phyloP scores from a whole-genome alignment of 441 rosid genomes.

The Jatropha podagrica region DNA sequence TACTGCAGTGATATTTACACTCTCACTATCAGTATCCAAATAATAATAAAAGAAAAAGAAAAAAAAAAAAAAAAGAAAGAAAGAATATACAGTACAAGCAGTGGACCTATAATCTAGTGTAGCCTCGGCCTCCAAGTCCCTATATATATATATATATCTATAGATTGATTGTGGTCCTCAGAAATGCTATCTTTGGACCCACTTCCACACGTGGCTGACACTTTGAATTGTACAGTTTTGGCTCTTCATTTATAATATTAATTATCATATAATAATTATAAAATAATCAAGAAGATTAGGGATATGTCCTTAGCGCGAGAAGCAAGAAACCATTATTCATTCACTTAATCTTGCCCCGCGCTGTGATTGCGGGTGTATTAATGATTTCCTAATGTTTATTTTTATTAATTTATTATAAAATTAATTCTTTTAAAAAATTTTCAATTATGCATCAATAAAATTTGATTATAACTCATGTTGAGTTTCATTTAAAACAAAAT shows the following conservation, averaged over 20 bases:
- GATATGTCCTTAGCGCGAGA: conserved; percentile 8
- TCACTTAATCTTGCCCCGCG: not conserved
- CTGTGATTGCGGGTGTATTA: no score
- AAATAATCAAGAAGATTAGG: not conserved
- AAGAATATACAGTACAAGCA: not conserved
- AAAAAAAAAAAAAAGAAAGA: no score
- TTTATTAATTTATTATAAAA: not conserved
- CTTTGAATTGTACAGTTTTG: not conserved
- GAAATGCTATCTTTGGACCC: not conserved
- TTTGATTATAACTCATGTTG: no score
- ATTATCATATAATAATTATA: not conserved
- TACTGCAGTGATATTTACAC: not conserved
- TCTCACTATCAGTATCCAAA: conserved; percentile 7
- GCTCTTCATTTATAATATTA: not conserved
- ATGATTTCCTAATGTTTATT: no score
- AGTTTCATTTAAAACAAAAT: no score
- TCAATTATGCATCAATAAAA: no score
- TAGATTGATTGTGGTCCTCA: not conserved
- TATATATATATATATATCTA: not conserved
- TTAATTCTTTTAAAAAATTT: no score
- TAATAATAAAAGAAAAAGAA: not conserved
- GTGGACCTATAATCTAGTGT: conserved; percentile 22
- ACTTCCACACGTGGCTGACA: not conserved
- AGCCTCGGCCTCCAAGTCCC: not conserved
- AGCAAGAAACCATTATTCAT: conserved; percentile 15